phyloP scores from a whole-genome alignment of 2,329 filamentous ascomycete genomes.

The Calonectria pteridis region DNA sequence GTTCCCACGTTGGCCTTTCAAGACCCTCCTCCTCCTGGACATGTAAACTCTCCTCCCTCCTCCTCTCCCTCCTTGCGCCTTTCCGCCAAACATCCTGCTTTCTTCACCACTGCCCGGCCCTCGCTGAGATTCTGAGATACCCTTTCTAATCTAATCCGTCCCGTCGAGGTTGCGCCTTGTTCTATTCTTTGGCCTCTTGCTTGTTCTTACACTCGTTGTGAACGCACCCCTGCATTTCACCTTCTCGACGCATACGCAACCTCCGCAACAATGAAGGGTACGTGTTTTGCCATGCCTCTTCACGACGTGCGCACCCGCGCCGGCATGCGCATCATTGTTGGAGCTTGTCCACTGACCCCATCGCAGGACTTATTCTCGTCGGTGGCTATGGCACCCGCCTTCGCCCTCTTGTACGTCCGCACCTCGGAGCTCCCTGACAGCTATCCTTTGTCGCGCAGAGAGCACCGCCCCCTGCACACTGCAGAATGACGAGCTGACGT shows the following conservation, averaged over 20 bases:
- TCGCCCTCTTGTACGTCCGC: slow-evolving; percentile 84
- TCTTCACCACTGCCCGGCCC: slow-evolving; percentile 18
- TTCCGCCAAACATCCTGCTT: slow-evolving; percentile 9
- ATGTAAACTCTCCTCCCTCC: slow-evolving; percentile 28
- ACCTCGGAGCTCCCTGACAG: slow-evolving; percentile 28
- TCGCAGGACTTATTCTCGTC: slow-evolving; percentile 95
- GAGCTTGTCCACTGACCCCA: slow-evolving; percentile 32
- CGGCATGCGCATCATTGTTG: not conserved
- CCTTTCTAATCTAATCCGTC: slow-evolving; percentile 44
- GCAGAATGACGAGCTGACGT: slow-evolving; percentile 36
- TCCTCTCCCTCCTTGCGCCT: slow-evolving; percentile 23
- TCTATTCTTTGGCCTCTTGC: slow-evolving; percentile 38
- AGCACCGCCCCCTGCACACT: slow-evolving; percentile 1
- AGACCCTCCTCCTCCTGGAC: slow-evolving; percentile 45
- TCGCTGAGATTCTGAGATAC: slow-evolving; percentile 38
- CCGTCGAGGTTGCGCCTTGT: slow-evolving; percentile 40
- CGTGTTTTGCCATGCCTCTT: slow-evolving; percentile 17
- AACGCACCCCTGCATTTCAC: slow-evolving; percentile 28
- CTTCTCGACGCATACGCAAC: slow-evolving; percentile 36
- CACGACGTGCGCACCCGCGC: not conserved
- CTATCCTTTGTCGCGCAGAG: slow-evolving; percentile 24
- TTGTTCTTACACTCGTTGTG: slow-evolving; percentile 40
- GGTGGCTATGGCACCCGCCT: slow-evolving; percentile 99
- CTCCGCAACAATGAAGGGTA: slow-evolving; percentile 54
- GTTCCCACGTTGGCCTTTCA: slow-evolving; percentile 47